These are phyloP conservation scores for Diutina pseudorugosa DNA, from an alignment of 1,139 yeast genomes.

Conservation along the genomic window DNA sequence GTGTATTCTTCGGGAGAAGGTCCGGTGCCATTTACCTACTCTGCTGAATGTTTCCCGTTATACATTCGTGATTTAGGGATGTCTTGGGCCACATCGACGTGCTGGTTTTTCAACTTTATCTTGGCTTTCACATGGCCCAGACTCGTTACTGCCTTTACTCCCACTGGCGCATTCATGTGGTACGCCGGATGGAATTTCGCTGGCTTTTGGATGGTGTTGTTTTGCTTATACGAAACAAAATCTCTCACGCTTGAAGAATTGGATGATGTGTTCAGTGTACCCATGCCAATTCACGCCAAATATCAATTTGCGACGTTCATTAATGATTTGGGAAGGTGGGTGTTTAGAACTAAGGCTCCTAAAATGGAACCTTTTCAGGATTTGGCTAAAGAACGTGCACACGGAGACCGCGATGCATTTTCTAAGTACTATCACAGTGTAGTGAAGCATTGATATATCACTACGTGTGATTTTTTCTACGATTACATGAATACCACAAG, in stretches of 20 bases:
- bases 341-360: conserved; percentile 23
- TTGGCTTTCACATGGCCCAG: conserved; percentile 81
- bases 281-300: conserved; percentile 39
- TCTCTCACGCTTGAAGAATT: conserved; percentile 59
- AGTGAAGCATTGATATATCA: not conserved
- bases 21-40: conserved; percentile 82
- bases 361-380: conserved; percentile 37
- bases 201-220: conserved; percentile 57
- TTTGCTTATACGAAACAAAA: conserved; percentile 62
- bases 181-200: conserved; percentile 81
- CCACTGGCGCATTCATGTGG: conserved; percentile 83
- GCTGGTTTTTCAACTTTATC: conserved; percentile 79
- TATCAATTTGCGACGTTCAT: conserved; percentile 39
- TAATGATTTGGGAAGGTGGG: not conserved
- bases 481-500: not conserved
- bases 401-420: not conserved
- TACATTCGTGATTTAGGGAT: conserved; percentile 80
- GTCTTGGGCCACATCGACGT: conserved; percentile 73
- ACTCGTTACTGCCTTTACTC: conserved; percentile 47
- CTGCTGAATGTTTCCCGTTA: conserved; percentile 79
- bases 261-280: conserved; percentile 57
- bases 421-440: not conserved
- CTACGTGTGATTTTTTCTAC: not conserved
- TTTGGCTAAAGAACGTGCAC: not conserved
- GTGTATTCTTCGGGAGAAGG: conserved; percentile 84